Conservation (phyloP, 768 basidiomycete genomes). For the Mycena indigotica region DNA sequence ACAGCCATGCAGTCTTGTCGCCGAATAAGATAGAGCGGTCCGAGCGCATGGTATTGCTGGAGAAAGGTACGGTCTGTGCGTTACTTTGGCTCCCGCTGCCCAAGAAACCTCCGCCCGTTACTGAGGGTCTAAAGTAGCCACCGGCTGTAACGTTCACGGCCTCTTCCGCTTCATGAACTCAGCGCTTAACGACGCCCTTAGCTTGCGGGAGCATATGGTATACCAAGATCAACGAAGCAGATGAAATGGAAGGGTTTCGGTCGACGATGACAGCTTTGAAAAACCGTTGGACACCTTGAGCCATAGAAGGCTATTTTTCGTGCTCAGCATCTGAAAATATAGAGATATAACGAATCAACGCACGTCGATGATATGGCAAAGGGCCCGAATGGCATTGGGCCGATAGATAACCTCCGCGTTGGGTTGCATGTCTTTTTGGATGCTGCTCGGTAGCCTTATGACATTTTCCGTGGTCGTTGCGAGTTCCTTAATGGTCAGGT, state of each 20-base stretch:
- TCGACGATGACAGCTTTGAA: constrained; percentile 99
- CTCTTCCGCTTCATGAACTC: constrained; percentile 99
- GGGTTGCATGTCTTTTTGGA: constrained; percentile 99
- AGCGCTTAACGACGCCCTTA: constrained; percentile 95
- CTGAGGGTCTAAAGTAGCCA: constrained; percentile 63
- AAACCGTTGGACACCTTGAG: constrained; percentile 97
- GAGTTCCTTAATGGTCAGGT: constrained; percentile 97
- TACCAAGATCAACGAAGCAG: constrained; percentile 93
- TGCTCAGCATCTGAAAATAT: constrained; percentile 6
- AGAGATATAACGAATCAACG: constrained; percentile 37
- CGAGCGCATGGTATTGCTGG: constrained; percentile 98
- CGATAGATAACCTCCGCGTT: constrained; percentile 98
- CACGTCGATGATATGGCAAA: constrained; percentile 97
- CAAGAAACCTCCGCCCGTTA: constrained; percentile 61
- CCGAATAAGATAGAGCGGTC: constrained; percentile 89
- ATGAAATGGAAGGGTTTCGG: constrained; percentile 91
- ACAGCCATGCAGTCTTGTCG: constrained; percentile 99
- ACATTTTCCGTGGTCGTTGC: constrained; percentile 94
- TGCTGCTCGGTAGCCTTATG: constrained; percentile 98
- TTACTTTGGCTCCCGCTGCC: constrained; percentile 66
- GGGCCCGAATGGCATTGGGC: constrained; percentile 94
- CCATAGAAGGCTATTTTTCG: constrained; percentile 82
- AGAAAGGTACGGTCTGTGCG: constrained; percentile 80
- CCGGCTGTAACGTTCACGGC: constrained; percentile 88
- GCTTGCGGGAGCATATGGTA: constrained; percentile 95